A percentile compares a stretch with the other conserved stretches of the same genome.
phyloP scores from a whole-genome alignment of 169 alveolate genomes.

The Eimeria acervulina region DNA sequence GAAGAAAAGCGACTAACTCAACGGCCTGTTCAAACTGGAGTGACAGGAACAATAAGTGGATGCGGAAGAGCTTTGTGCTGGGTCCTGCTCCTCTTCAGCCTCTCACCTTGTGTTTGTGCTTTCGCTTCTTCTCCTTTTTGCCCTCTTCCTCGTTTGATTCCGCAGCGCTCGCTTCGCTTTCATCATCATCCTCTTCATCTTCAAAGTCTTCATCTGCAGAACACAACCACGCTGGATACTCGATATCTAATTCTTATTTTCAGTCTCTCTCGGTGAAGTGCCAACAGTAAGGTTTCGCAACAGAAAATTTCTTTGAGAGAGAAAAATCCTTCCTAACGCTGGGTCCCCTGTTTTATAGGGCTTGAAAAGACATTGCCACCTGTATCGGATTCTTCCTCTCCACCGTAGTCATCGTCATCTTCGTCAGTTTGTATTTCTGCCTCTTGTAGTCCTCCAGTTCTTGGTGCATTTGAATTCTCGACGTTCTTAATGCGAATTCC shows the following conservation, averaged over 20 bases:
- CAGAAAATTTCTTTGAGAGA: background rate
- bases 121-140: slow-evolving; percentile 70
- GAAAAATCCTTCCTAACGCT: background rate
- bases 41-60: background rate
- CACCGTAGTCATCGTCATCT: slow-evolving; percentile 82
- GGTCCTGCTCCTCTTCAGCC: background rate
- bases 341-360: too few species aligned
- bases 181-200: slow-evolving; percentile 78
- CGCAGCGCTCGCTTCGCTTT: slow-evolving; percentile 71
- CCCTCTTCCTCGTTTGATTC: slow-evolving; percentile 80
- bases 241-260: background rate
- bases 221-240: background rate
- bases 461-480: slow-evolving; percentile 45
- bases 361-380: slow-evolving; percentile 7
- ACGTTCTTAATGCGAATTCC: slow-evolving; percentile 81
- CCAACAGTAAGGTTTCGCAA: background rate
- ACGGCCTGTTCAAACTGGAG: background rate
- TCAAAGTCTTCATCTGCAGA: slow-evolving; percentile 74
- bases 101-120: slow-evolving; percentile 72
- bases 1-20: background rate
- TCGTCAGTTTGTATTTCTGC: slow-evolving; percentile 81
- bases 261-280: background rate
- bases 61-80: background rate
- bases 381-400: slow-evolving; percentile 76
- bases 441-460: slow-evolving; percentile 75